Conservation (phyloP, 2,329 filamentous ascomycete species). For the Aspergillus brasiliensis region DNA sequence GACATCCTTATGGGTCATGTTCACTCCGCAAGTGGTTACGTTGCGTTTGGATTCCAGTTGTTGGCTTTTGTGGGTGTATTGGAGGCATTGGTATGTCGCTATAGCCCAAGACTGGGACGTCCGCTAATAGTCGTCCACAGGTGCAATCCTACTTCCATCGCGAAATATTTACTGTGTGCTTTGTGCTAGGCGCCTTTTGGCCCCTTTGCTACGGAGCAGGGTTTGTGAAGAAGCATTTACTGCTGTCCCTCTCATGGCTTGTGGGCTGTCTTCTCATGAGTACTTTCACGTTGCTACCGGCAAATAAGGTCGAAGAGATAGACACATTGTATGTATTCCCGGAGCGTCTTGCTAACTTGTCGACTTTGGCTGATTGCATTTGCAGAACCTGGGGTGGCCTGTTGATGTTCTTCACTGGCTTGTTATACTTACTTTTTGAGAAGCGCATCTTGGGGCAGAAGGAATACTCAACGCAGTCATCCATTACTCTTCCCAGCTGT, state of each 20-base stretch:
- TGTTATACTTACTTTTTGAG: constrained; percentile 80
- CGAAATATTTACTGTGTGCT: constrained; percentile 81
- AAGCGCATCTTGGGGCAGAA: constrained; percentile 57
- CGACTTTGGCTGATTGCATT: not conserved
- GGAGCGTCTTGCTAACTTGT: not conserved
- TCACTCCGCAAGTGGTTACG: constrained; percentile 58
- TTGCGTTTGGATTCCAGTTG: constrained; percentile 65
- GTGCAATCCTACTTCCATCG: constrained; percentile 90
- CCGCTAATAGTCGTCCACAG: constrained; percentile 46
- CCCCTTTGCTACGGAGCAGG: constrained; percentile 70
- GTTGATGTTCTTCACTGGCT: constrained; percentile 74
- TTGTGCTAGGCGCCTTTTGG: constrained; percentile 75
- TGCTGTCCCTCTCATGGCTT: constrained; percentile 71
- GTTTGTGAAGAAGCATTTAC: constrained; percentile 69
- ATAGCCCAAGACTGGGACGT: not conserved
- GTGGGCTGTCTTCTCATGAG: constrained; percentile 82
- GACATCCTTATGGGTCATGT: constrained; percentile 70
- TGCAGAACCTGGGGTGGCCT: constrained; percentile 70
- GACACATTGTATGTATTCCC: constrained; percentile 67
- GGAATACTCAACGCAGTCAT: constrained; percentile 28
- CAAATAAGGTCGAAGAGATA: constrained; percentile 79
- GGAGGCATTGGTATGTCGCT: constrained; percentile 68
- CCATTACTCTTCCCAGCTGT: constrained; percentile 24
- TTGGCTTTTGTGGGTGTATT: constrained; percentile 73
- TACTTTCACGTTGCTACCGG: constrained; percentile 83